Conservation (phyloP, 306 rosid species). For the Cercis canadensis region DNA sequence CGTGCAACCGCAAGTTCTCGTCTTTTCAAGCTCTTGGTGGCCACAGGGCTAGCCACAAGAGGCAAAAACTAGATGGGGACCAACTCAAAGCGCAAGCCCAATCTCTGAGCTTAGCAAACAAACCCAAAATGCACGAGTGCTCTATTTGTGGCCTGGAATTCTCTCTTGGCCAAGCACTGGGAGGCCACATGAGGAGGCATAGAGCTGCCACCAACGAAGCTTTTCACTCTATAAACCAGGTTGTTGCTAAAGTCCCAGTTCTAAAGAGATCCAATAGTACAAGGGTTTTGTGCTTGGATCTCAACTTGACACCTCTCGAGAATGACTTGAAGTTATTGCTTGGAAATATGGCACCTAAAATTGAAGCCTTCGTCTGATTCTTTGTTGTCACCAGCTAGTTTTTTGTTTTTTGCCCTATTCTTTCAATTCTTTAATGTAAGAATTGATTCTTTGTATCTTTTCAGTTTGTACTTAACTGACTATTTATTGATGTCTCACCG, state of each 20-base stretch:
- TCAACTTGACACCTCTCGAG: constrained; percentile 80
- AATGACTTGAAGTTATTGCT: constrained; percentile 71
- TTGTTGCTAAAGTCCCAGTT: constrained; percentile 38
- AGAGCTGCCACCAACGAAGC: constrained; percentile 15
- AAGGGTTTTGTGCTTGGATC: constrained; percentile 58
- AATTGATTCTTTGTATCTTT: neutral
- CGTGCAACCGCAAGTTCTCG: constrained; percentile 71
- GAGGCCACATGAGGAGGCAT: constrained; percentile 66
- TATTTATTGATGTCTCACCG: neutral
- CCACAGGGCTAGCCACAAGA: constrained; percentile 88
- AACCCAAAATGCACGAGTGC: constrained; percentile 54
- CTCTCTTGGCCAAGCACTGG: constrained; percentile 61
- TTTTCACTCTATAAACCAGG: constrained; percentile 4
- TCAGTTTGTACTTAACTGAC: neutral
- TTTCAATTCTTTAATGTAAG: constrained; percentile 18
- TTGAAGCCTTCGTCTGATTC: constrained; percentile 48
- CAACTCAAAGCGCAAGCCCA: constrained; percentile 30
- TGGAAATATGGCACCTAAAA: constrained; percentile 62
- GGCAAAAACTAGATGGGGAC: constrained; percentile 28
- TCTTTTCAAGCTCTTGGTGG: constrained; percentile 95
- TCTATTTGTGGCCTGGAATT: constrained; percentile 54
- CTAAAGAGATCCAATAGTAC: constrained; percentile 42
- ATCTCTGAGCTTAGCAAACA: constrained; percentile 12
- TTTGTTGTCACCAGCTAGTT: neutral
- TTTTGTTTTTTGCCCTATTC: constrained; percentile 8